A percentile compares a stretch with the other conserved stretches of the same genome.
These are phyloP conservation scores for Hibiscus mutabilis DNA, from an alignment of 345 rosid species.

Conservation along the genomic window DNA sequence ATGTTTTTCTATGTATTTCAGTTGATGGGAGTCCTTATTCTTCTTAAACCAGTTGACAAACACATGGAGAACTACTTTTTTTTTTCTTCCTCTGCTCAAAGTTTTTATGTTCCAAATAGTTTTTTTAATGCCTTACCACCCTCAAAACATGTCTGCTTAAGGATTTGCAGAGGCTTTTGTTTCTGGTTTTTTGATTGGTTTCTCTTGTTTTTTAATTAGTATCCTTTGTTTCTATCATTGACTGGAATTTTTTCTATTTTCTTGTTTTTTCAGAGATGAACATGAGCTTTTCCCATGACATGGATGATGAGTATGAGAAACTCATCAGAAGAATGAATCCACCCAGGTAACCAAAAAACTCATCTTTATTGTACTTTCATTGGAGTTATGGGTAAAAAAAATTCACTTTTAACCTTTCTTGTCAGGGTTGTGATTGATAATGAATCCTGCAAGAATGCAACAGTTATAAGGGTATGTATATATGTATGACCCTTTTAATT, in stretches of 20 bases:
- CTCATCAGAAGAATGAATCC: slow-evolving; percentile 89
- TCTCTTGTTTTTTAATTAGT: background rate
- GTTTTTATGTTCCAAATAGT: background rate
- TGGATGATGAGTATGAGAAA: slow-evolving; percentile 82
- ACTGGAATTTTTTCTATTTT: background rate
- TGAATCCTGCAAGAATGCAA: slow-evolving; percentile 78
- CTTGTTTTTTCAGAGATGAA: slow-evolving; percentile 36
- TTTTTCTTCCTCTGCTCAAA: background rate
- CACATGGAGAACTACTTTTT: background rate
- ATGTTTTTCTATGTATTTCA: slow-evolving; percentile 6
- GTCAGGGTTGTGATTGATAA: slow-evolving; percentile 88
- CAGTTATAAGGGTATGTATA: slow-evolving; percentile 62
- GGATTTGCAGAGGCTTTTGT: slow-evolving; percentile 4
- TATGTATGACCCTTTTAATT: background rate
- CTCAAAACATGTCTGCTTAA: background rate
- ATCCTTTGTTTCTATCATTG: background rate
- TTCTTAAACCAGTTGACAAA: background rate
- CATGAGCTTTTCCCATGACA: slow-evolving; percentile 64
- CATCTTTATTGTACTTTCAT: background rate
- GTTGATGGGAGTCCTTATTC: background rate
- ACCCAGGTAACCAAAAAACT: slow-evolving; percentile 29
- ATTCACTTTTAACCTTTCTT: background rate
- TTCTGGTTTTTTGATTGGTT: slow-evolving; percentile 12
- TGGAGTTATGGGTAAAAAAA: background rate
- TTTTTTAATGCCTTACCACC: background rate